Evolutionary conservation across 768 basidiomycete genomes (phyloP), one percentile per base, ranked within the genome.

Genomic region (Russula griseocarnosa): DNA sequence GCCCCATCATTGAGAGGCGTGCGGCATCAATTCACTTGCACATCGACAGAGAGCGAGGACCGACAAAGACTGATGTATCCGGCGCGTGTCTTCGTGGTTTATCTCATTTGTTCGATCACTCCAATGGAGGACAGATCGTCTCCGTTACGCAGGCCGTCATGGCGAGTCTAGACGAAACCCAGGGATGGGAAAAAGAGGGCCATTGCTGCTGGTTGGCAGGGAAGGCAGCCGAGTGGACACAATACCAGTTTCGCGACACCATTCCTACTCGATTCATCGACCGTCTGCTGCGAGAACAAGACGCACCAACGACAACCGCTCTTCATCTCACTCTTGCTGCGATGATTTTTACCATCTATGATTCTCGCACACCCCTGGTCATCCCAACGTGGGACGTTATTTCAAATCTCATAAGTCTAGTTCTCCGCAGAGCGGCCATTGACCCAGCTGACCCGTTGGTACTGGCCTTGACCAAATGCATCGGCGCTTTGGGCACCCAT

Each of bases 341-440:
- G 14, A 95, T 96, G 92, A 80, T 94, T 58, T 87, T 86, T 7
- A 81, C 87, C 5, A 85, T 98, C 24, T 90, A 94, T 77, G 90
- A 82, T 46, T 90, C 88, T 20, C 83, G 87, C 3, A 88, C 83
- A 5, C 88, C 93, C 20, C 78, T 98, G 54, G 83, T 95, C 72
- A 96, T 98, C 38, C 94, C 93, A 1, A 94, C 94, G 0, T 91
- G 92, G 1, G 94, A 96, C 70, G 84, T 94, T 55, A 80, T 93
- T 62, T 86, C 89, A 13, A 92, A 85, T 68, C 81, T 98, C 30
- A 79, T 90, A 58, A 82, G 83, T 0, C 74, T 95, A 47, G 79
- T 95, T 62, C 76, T 94, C 44, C 88, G 90, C 47, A 81, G 90
- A 51, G 79, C 86, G 30, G 78, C 83, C 1, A 76, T 86, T 36